Base-by-base conservation (phyloP, 2,329 filamentous ascomycete genomes). In the Fusarium heterosporum region DNA sequence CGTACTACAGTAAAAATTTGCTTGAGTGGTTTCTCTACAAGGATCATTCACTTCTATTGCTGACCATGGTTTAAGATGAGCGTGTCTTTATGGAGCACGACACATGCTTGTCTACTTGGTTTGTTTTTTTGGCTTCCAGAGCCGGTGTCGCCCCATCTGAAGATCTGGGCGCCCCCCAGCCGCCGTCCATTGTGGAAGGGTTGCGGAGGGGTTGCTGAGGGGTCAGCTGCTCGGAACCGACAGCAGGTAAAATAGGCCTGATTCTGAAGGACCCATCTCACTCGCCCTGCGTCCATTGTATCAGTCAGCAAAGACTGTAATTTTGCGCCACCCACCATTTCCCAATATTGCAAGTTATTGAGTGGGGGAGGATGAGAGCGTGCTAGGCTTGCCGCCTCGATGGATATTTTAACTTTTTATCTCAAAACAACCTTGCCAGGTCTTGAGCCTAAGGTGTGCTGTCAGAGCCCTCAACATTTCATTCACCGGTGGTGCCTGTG, bases 231-330 rank as follows among this genome's bases (percentile, higher is more conserved):
- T 38, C 39, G 41, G 34, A 38, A 32, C 48, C 47, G 22, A 50
- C 61, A 66, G 61, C 52, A 54, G 56, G 46, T 52, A 51, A 39
- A 48, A 61, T 55, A 61, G 55, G 49, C 52, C 43, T 34, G 40
- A n/a, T 38, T 61, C 34, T 58, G 54, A 50, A 46, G 39, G 41
- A 50, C 51, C 40, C 54, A 46, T 57, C 58, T 72, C 42, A 69
- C 51, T 41, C 64, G 55, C 53, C 59, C 61, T 72, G 70, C 59
- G 47, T 54, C 59, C 52, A 53, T 63, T 72, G 66, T 64, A 71
- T 71, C 67, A 71, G 63, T 68, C 66, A 56, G 48, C 66, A 72
- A 70, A 66, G 70, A 61, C 59, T 47, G 60, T 59, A 55, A 49
- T 59, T 63, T 50, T 68, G 62, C 69, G 69, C 71, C 71, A 73